phyloP scores from a whole-genome alignment of 2,329 filamentous ascomycete species.

The Chaetomiaceae sp. region DNA sequence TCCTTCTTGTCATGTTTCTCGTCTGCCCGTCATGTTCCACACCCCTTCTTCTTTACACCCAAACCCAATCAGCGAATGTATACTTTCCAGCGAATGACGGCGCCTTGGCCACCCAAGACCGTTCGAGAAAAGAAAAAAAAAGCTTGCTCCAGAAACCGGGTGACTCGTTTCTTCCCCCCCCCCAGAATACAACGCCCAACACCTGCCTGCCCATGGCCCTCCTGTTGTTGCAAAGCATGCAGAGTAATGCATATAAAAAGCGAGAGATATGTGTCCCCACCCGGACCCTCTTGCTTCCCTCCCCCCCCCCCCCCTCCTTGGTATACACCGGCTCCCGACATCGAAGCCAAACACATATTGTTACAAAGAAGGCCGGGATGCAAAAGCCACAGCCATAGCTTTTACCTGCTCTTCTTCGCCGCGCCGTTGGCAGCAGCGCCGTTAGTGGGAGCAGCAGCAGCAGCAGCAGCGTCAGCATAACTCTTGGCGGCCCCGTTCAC shows the following conservation, averaged over 20 bases:
- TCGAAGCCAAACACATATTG: neutral
- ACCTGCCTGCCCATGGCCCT: neutral
- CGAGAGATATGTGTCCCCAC: neutral
- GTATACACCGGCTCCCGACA: no score
- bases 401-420: slow-evolving; percentile 14
- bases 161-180: neutral
- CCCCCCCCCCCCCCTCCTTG: no score
- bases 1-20: neutral
- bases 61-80: neutral
- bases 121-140: no score
- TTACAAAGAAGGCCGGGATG: neutral
- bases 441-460: neutral
- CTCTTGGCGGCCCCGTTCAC: slow-evolving; percentile 27
- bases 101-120: neutral
- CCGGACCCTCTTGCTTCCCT: neutral
- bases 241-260: neutral
- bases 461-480: neutral
- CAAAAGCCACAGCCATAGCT: neutral
- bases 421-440: neutral
- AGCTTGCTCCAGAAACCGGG: neutral
- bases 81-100: neutral
- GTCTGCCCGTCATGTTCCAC: neutral
- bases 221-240: neutral
- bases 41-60: neutral
- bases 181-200: slow-evolving; percentile 8